Evolutionary conservation across 73 alveolate genomes (phyloP).

Genomic region (Halteria grandinella): DNA sequence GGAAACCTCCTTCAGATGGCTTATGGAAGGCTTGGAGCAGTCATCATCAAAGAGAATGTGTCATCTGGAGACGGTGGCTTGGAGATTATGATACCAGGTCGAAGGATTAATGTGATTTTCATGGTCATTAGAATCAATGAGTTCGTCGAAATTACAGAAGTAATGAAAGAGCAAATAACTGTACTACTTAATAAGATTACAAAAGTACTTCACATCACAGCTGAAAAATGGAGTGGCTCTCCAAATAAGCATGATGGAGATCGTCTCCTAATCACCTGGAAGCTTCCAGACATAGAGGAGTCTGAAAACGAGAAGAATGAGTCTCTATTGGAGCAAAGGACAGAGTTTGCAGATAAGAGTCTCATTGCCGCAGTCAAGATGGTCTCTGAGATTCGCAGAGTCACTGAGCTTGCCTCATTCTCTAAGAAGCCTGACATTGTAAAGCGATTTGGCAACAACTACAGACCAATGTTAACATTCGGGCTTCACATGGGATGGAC

Average conservation of each 20-base stretch:
- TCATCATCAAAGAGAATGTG: constrained; percentile 67
- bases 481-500: constrained; percentile 95
- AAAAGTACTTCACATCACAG: constrained; percentile 69
- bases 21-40: constrained; percentile 74
- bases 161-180: constrained; percentile 63
- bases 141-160: constrained; percentile 54
- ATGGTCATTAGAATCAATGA: constrained; percentile 61
- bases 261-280: constrained; percentile 69
- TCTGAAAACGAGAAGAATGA: constrained; percentile 74
- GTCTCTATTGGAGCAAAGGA: constrained; percentile 53
- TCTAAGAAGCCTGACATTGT: constrained; percentile 61
- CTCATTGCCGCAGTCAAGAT: constrained; percentile 74
- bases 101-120: constrained; percentile 67
- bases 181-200: constrained; percentile 72
- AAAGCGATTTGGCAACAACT: constrained; percentile 47
- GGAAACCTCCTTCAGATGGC: constrained; percentile 76
- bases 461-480: constrained; percentile 73
- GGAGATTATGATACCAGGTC: constrained; percentile 77
- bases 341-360: constrained; percentile 79
- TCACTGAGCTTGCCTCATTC: constrained; percentile 61
- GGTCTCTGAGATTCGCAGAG: constrained; percentile 72
- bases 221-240: constrained; percentile 71
- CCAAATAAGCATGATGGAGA: constrained; percentile 73
- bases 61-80: constrained; percentile 63
- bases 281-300: constrained; percentile 72